Evolutionary conservation across 805 yeast genomes (phyloP), one percentile per base, ranked within the genome.

Genomic region (Suhomyces canberraensis): DNA sequence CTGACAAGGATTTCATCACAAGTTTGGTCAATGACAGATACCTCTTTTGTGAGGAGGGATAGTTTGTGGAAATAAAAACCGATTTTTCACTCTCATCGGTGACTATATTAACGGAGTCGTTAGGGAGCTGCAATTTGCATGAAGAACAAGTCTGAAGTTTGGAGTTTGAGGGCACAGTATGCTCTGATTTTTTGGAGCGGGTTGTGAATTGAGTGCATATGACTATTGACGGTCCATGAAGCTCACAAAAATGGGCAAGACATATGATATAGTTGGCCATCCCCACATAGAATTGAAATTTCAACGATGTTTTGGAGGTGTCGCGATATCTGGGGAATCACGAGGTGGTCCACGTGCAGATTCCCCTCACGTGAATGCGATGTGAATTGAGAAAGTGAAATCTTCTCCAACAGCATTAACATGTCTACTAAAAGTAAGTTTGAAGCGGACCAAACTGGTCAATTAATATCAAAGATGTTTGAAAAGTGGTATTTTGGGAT

Each of bases 221-320:
- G 1, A 84, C 64, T 27, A 79, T 73, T 9, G 79, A 66, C 0
- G 91, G 90, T 0, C 91, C 91, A 52, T 84, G 90, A 16, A 78
- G 71, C 57, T 84, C 91, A 56, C 91, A 84, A 56, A 84, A 84
- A 52, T 84, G 91, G 0, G 87, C 81, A 32, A 84, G 54, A 15
- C 84, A 67, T 8, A 78, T 58, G 8, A 73, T 72, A 51, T 62
- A 75, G 27, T 69, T 61, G 21, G 54, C 50, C 66, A 63, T 60
- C 9, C 9, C 9, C 8, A 9, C 22, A 20, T 20, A n/a, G n/a
- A n/a, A n/a, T n/a, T n/a, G n/a, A n/a, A n/a, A n/a, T n/a, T n/a
- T n/a, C n/a, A n/a, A n/a, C n/a, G n/a, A n/a, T n/a, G n/a, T n/a
- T n/a, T n/a, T n/a, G n/a, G n/a, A n/a, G n/a, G n/a, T n/a, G n/a